These are phyloP conservation scores for Verticillium zaregamsianum DNA, from an alignment of 2,329 filamentous ascomycete genomes.

Conservation along the genomic window DNA sequence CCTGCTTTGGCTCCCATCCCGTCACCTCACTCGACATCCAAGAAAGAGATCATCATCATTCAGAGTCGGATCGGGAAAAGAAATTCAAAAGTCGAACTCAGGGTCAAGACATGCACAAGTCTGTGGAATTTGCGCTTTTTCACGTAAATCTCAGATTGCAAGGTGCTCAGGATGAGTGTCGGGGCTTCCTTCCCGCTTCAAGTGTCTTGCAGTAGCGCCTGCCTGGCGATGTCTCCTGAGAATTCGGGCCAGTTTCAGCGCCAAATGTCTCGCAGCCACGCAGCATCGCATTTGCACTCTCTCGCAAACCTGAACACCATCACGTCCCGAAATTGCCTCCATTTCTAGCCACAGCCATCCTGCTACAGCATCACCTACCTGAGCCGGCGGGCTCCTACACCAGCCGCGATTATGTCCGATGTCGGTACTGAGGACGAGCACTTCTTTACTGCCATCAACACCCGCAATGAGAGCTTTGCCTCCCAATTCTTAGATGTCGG, in stretches of 20 bases:
- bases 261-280: not conserved
- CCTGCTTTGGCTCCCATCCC: not conserved
- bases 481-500: not conserved
- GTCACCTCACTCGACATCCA: too few species aligned
- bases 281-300: not conserved
- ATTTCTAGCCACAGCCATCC: not conserved
- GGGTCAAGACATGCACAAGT: too few species aligned
- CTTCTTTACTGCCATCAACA: not conserved
- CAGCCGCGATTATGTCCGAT: not conserved
- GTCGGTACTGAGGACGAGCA: not conserved
- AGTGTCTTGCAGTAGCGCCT: not conserved
- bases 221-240: not conserved
- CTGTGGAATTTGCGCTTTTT: too few species aligned
- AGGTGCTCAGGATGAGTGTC: too few species aligned
- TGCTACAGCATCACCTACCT: not conserved
- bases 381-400: not conserved
- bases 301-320: not conserved
- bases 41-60: too few species aligned
- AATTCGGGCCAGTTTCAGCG: not conserved
- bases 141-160: too few species aligned
- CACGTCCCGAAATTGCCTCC: not conserved
- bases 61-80: too few species aligned
- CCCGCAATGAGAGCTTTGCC: not conserved
- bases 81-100: too few species aligned
- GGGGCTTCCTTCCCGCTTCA: not conserved